Percentiles rank a stretch among this genome's conserved stretches.
phyloP scores from a whole-genome alignment of 1,284 basidiomycete species.

The Ceraceosorus bombacis region DNA sequence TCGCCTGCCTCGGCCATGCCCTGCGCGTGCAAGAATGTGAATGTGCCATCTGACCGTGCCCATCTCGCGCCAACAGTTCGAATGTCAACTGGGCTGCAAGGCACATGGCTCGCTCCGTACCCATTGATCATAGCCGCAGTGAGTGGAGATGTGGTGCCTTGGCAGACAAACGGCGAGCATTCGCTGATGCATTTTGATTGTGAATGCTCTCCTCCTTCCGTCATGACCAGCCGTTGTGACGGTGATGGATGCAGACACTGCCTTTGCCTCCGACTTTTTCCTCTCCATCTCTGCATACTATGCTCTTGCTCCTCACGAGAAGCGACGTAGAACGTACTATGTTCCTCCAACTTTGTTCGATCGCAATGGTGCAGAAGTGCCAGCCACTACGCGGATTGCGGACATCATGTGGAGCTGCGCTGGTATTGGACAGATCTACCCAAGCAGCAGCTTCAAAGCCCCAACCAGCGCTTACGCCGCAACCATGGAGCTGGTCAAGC shows the following conservation, averaged over 20 bases:
- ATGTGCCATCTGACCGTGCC: not conserved
- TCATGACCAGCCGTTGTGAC: constrained; percentile 27
- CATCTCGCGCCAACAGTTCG: constrained; percentile 12
- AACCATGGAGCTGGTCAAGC: constrained; percentile 35
- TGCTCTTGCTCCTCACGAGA: constrained; percentile 28
- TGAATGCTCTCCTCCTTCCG: not conserved
- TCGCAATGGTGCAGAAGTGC: constrained; percentile 44
- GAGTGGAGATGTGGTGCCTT: no score
- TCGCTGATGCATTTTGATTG: no score
- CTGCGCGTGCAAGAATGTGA: no score
- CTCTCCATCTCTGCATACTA: constrained; percentile 37
- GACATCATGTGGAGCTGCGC: constrained; percentile 46
- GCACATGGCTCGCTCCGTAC: constrained; percentile 22
- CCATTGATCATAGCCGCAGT: constrained; percentile 6
- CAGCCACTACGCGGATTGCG: constrained; percentile 39
- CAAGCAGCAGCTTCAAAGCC: constrained; percentile 40
- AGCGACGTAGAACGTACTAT: constrained; percentile 33
- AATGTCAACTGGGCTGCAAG: constrained; percentile 46
- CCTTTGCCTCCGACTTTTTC: constrained; percentile 48
- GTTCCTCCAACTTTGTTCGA: constrained; percentile 46
- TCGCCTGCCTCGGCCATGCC: no score
- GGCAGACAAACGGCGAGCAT: no score
- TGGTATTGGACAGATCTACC: constrained; percentile 43
- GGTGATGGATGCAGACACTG: constrained; percentile 45
- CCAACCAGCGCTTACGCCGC: constrained; percentile 46